Conservation (phyloP, 208 protist species). For the Angomonas desouzai region DNA sequence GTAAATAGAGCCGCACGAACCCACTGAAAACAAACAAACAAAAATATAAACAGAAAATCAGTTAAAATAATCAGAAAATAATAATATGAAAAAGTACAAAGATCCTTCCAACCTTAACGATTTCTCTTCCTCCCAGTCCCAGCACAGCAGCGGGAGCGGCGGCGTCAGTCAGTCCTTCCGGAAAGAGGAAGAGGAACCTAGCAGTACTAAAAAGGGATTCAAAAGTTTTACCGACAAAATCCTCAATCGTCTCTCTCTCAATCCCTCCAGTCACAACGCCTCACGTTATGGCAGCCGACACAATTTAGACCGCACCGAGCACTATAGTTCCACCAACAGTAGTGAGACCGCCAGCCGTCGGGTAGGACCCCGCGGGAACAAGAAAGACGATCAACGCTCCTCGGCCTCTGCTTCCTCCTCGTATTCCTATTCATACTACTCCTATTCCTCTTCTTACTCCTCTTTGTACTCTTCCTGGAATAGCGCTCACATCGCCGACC, state of each 20-base stretch:
- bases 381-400: no score
- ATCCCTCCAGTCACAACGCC: neutral
- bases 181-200: no score
- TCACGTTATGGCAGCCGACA: neutral
- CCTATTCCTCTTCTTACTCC: neutral
- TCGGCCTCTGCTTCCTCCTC: no score
- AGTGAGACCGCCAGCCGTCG: neutral
- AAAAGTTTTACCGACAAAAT: neutral
- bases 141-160: no score
- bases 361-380: neutral
- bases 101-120: no score
- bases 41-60: no score
- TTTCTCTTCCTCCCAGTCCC: no score
- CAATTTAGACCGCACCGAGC: neutral
- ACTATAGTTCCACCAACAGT: slow-evolving; percentile 2
- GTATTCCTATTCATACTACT: slow-evolving; percentile 1
- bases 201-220: neutral
- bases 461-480: neutral
- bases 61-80: no score
- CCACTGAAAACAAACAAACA: no score
- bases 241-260: neutral
- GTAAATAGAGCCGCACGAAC: no score
- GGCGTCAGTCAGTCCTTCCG: no score
- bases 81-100: no score
- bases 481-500: neutral